Conservation (phyloP, 1,139 yeast species). For the Ogataea hybrid region DNA sequence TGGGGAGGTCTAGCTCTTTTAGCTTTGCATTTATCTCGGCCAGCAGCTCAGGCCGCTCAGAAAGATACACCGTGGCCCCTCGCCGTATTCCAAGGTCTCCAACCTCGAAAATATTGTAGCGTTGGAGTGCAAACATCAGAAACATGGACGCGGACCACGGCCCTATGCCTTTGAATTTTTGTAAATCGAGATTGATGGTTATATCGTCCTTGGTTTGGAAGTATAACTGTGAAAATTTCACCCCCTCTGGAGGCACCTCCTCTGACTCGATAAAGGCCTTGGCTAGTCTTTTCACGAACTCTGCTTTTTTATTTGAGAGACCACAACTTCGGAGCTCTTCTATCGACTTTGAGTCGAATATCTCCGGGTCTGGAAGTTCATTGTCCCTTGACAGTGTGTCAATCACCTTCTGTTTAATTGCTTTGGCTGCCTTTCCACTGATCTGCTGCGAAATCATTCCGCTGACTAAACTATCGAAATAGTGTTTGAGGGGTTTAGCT, state of each 20-base stretch:
- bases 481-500: conserved; percentile 27
- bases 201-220: conserved; percentile 38
- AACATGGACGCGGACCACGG: conserved; percentile 94
- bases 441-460: conserved; percentile 78
- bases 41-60: conserved; percentile 51
- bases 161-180: conserved; percentile 73
- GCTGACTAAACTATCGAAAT: conserved; percentile 44
- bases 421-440: conserved; percentile 76
- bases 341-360: conserved; percentile 38
- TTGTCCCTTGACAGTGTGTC: conserved; percentile 34
- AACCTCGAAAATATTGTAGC: conserved; percentile 68
- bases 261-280: conserved; percentile 48
- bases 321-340: conserved; percentile 65
- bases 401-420: conserved; percentile 54
- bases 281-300: conserved; percentile 62
- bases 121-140: conserved; percentile 57
- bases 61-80: conserved; percentile 67
- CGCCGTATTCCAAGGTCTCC: conserved; percentile 86
- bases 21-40: conserved; percentile 37
- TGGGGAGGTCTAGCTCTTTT: conserved; percentile 19
- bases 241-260: conserved; percentile 22
- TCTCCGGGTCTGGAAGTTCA: conserved; percentile 52
- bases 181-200: conserved; percentile 18
- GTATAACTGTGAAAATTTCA: conserved; percentile 42
- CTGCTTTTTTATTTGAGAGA: conserved; percentile 64